Conservation (phyloP, 805 yeast species). For the Lipomyces mesembrius region DNA sequence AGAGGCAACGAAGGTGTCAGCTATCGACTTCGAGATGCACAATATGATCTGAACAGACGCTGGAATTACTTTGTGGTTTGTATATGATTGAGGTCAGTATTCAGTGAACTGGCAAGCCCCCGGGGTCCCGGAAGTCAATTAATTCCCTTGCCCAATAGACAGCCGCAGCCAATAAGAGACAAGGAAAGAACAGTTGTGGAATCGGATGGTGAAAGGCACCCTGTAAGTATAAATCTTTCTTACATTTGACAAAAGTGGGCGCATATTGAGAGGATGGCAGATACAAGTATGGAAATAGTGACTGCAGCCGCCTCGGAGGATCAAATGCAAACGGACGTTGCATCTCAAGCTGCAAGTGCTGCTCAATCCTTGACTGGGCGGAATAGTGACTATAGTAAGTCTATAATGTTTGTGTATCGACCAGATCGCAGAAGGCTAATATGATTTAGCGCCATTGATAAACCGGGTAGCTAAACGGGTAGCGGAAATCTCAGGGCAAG, state of each 20-base stretch:
- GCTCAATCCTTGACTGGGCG: background rate
- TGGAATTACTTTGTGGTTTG: background rate
- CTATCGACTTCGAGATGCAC: background rate
- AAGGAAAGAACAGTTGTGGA: background rate
- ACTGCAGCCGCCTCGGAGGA: background rate
- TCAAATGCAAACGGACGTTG: background rate
- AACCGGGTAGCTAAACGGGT: background rate
- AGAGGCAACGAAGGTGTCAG: too few relatives aligned
- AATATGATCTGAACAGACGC: background rate
- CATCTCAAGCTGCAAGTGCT: background rate
- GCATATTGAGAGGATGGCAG: background rate
- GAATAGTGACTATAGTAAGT: background rate
- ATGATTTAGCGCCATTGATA: background rate
- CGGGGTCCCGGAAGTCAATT: background rate
- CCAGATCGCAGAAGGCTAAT: background rate
- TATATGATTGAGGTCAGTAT: too few relatives aligned
- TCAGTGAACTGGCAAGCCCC: background rate
- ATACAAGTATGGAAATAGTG: background rate
- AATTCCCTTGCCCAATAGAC: background rate
- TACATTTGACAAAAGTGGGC: background rate
- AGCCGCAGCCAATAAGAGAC: background rate
- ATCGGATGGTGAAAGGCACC: background rate
- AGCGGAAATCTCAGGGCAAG: background rate
- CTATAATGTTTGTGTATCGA: background rate
- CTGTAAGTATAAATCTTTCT: background rate